Conservation (phyloP, 495 filamentous ascomycete genomes). For the Cryomyces minteri region DNA sequence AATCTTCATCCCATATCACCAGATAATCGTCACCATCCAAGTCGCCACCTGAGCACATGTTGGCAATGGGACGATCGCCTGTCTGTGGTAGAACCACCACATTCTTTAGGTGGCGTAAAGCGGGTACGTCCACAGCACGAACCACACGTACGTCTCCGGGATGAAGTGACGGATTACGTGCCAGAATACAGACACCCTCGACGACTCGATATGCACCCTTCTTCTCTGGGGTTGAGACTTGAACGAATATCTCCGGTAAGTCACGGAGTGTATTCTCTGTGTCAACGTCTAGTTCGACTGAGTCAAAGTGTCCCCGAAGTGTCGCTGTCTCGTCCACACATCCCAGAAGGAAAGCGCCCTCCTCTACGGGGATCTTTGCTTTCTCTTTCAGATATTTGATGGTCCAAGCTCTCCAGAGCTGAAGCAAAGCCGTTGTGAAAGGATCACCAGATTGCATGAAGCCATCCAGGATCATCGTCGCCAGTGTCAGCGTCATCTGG, state of each 20-base stretch:
- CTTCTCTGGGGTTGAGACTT: constrained; percentile 39
- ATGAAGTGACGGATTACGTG: constrained; percentile 87
- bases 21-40: constrained; percentile 93
- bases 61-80: constrained; percentile 69
- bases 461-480: constrained; percentile 55
- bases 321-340: constrained; percentile 69
- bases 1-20: constrained; percentile 73
- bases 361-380: constrained; percentile 61
- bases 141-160: constrained; percentile 86
- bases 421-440: constrained; percentile 51
- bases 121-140: constrained; percentile 56
- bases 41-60: constrained; percentile 94
- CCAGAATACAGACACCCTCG: constrained; percentile 62
- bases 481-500: constrained; percentile 53
- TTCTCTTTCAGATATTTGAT: constrained; percentile 65
- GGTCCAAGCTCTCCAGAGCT: constrained; percentile 17
- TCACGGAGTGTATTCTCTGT: constrained; percentile 16
- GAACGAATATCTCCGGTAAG: constrained; percentile 79
- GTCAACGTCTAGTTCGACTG: constrained; percentile 5
- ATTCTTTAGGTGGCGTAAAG: constrained; percentile 55
- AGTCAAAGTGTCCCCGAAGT: constrained; percentile 46
- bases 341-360: constrained; percentile 79
- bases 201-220: constrained; percentile 41
- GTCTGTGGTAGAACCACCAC: constrained; percentile 74
- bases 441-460: constrained; percentile 66